Evolutionary conservation across 2,329 filamentous ascomycete genomes (phyloP).

Genomic region (Whalleya microplaca): DNA sequence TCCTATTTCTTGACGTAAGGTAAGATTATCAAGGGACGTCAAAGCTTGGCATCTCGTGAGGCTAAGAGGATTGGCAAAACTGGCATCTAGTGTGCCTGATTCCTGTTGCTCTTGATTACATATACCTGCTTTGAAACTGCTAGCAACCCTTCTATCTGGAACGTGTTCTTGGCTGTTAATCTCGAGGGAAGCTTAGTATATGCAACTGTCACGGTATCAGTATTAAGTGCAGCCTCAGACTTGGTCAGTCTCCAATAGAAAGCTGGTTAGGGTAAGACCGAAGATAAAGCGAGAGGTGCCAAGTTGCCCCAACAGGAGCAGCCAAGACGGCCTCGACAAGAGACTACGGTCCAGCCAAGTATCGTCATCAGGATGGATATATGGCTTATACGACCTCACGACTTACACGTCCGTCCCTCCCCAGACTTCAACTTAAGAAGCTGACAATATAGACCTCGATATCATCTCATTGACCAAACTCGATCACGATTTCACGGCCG

Average conservation of each 20-base stretch:
- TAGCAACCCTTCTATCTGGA: conserved; percentile 12
- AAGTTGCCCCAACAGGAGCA: conserved; percentile 23
- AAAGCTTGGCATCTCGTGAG: neutral
- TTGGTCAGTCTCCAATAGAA: conserved; percentile 22
- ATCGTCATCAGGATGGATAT: conserved; percentile 14
- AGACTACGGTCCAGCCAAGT: conserved; percentile 19
- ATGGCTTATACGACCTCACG: neutral
- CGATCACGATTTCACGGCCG: neutral
- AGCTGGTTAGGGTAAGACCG: neutral
- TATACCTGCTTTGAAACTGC: conserved; percentile 7
- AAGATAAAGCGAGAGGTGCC: conserved; percentile 18
- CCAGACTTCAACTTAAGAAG: neutral
- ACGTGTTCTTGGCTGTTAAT: conserved; percentile 25
- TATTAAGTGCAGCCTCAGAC: conserved; percentile 28
- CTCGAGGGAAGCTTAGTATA: conserved; percentile 15
- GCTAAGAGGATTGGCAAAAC: neutral
- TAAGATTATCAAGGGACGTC: neutral
- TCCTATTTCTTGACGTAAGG: neutral
- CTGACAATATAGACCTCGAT: neutral
- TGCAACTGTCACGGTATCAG: conserved; percentile 27
- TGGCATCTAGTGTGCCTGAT: conserved; percentile 1
- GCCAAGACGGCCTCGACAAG: conserved; percentile 18
- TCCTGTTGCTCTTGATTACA: conserved; percentile 12
- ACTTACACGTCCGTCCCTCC: neutral
- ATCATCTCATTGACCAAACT: neutral